A percentile compares a stretch with the other conserved stretches of the same genome.
Evolutionary conservation across 805 yeast species (phyloP).

Genomic region (Teunomyces kruisii): DNA sequence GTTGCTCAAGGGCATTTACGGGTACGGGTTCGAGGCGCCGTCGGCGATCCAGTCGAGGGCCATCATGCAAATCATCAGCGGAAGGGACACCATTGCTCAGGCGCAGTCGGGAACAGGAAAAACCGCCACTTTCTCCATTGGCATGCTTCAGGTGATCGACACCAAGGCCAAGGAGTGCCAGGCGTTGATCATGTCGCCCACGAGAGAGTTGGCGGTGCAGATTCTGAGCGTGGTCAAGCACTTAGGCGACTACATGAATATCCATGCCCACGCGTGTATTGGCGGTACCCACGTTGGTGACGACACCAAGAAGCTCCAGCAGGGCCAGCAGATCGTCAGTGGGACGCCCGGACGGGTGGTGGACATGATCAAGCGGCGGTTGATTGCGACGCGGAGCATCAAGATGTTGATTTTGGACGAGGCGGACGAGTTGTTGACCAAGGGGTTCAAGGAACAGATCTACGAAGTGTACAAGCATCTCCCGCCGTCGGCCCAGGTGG

Average conservation of each 20-base stretch:
- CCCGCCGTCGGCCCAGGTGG: slow-evolving; percentile 90
- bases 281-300: slow-evolving; percentile 93
- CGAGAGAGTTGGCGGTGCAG: slow-evolving; percentile 96
- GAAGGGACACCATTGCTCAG: slow-evolving; percentile 74
- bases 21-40: slow-evolving; percentile 79
- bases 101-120: slow-evolving; percentile 91
- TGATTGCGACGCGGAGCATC: slow-evolving; percentile 75
- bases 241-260: slow-evolving; percentile 86
- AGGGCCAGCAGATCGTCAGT: slow-evolving; percentile 89
- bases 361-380: slow-evolving; percentile 92
- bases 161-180: slow-evolving; percentile 72
- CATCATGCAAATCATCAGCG: slow-evolving; percentile 72
- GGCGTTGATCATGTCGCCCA: slow-evolving; percentile 94
- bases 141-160: slow-evolving; percentile 74
- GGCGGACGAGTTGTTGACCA: slow-evolving; percentile 94
- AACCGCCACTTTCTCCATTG: slow-evolving; percentile 83
- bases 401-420: slow-evolving; percentile 96
- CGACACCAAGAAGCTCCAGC: slow-evolving; percentile 79
- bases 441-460: slow-evolving; percentile 94
- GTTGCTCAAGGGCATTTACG: slow-evolving; percentile 56
- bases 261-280: slow-evolving; percentile 92
- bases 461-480: slow-evolving; percentile 88
- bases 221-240: slow-evolving; percentile 91
- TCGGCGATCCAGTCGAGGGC: slow-evolving; percentile 84
- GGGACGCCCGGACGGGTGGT: slow-evolving; percentile 98